Evolutionary conservation across 1,284 basidiomycete species (phyloP).

Genomic region (Grifola frondosa): DNA sequence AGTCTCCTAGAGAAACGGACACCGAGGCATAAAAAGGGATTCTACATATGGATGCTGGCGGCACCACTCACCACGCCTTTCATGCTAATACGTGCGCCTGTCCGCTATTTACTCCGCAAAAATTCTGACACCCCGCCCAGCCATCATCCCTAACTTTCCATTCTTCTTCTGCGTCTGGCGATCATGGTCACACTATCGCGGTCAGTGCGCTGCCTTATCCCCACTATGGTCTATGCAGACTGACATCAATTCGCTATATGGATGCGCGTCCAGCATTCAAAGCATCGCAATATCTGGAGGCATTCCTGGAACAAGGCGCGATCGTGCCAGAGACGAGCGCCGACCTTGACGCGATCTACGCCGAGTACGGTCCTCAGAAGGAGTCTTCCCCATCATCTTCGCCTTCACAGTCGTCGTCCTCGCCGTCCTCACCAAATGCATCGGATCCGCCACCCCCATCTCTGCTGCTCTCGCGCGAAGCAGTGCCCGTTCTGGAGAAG

Average conservation of each 20-base stretch:
- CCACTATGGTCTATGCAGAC: background rate
- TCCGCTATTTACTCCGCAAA: background rate
- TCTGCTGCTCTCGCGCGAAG: conserved; percentile 51
- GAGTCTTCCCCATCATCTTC: conserved; percentile 12
- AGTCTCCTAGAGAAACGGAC: conserved; percentile 51
- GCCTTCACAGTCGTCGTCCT: background rate
- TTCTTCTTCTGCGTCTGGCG: conserved; percentile 85
- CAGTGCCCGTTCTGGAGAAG: conserved; percentile 49
- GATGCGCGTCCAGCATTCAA: conserved; percentile 54
- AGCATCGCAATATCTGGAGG: conserved; percentile 66
- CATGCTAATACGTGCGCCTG: conserved; percentile 64
- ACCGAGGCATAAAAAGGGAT: conserved; percentile 64
- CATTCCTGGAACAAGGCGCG: conserved; percentile 51
- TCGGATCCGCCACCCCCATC: background rate
- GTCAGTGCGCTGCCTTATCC: conserved; percentile 37
- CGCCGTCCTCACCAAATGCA: background rate
- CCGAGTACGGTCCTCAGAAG: conserved; percentile 33
- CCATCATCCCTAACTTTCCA: conserved; percentile 78
- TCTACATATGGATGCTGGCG: conserved; percentile 61
- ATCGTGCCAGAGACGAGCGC: conserved; percentile 55
- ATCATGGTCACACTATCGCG: conserved; percentile 79
- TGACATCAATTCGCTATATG: background rate
- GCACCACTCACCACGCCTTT: conserved; percentile 74
- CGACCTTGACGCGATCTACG: conserved; percentile 60
- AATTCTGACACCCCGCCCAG: conserved; percentile 33